phyloP scores from a whole-genome alignment of 164 flowering plant species.

The Vitis labrusca region DNA sequence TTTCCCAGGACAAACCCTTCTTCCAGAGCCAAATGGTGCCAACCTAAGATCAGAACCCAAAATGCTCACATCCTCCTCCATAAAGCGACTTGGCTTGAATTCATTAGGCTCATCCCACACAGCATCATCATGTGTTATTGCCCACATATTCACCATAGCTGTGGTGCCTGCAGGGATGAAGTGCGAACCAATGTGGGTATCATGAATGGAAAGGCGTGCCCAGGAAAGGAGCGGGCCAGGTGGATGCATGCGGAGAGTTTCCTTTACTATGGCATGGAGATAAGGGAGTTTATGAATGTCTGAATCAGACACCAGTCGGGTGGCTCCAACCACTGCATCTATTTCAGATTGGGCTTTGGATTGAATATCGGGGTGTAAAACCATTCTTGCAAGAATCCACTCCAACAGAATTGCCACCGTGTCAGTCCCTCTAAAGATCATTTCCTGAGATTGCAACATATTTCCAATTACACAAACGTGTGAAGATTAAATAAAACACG shows the following conservation, averaged over 20 bases:
- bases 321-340: constrained; percentile 31
- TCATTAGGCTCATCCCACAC: constrained; percentile 43
- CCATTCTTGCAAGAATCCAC: constrained; percentile 73
- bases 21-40: constrained; percentile 67
- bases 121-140: constrained; percentile 53
- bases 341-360: constrained; percentile 55
- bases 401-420: constrained; percentile 65
- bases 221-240: constrained; percentile 72
- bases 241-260: constrained; percentile 60
- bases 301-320: constrained; percentile 26
- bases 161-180: constrained; percentile 62
- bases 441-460: constrained; percentile 40
- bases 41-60: constrained; percentile 66
- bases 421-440: constrained; percentile 71
- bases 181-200: constrained; percentile 41
- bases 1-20: constrained; percentile 72
- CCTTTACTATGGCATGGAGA: constrained; percentile 57
- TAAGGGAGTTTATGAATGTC: constrained; percentile 52
- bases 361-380: constrained; percentile 59
- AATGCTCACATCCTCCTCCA: constrained; percentile 45
- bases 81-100: constrained; percentile 58
- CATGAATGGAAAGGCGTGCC: constrained; percentile 64
- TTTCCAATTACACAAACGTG: too few species aligned
- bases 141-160: constrained; percentile 79
- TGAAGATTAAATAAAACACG: background rate